Evolutionary conservation across 805 yeast species (phyloP), one percentile per base, ranked within the genome.

Genomic region (Debaryomyces hansenii): DNA sequence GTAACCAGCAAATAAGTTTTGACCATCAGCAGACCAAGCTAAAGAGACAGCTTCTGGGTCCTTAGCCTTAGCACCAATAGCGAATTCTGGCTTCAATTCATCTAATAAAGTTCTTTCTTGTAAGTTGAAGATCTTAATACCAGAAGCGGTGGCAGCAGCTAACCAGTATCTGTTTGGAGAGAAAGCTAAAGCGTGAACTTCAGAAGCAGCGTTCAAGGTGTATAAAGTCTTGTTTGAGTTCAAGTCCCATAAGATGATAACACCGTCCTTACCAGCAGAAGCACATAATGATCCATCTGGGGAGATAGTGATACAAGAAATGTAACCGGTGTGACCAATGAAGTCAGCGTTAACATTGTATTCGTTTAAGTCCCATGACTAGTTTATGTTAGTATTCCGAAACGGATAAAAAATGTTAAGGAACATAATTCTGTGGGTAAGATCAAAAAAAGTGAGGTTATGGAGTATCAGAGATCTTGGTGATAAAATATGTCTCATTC

Each of bases 121-220:
- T 76, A 94, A 85, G 86, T 91, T 89, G 89, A 84, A 94, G 84
- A 94, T 85, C 88, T 91, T 92, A 83, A 94, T 90, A 70, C 97
- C 94, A 62, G 96, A 79, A 60, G 97, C 80, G 66, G 99, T 94
- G 71, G 99, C 98, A 79, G 98, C 99, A 74, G 96, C 92, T 77
- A 94, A 87, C 99, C 99, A 94, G 95, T 89, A 94, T 87, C 99
- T 91, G 96, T 89, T 89, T 80, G 99, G 99, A 75, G 98, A 92
- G 96, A 94, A 94, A 66, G 97, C 96, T 73, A 94, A 84, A 74
- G 97, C 95, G 78, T 89, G 89, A 65, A 94, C 90, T 83, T 92
- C 98, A 71, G 92, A 94, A 75, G 94, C 90, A 66, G 96, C 92
- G 67, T 82, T 79, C 75, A 94, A 84, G 69, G 96, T 85, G 96